These are phyloP conservation scores for Candida labiduridarum DNA, from an alignment of 1,139 yeast species.

Conservation along the genomic window DNA sequence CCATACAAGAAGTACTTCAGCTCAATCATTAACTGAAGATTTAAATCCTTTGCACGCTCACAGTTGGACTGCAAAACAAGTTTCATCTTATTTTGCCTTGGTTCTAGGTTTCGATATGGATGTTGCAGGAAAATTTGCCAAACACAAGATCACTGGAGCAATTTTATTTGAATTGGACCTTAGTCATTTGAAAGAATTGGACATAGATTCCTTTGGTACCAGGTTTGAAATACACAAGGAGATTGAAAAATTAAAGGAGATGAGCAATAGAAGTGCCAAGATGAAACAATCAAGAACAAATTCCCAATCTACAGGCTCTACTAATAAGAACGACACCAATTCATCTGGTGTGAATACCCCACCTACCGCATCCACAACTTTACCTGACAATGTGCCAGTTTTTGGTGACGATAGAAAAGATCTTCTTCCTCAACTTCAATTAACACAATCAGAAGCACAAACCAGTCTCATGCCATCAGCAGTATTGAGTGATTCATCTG, in stretches of 20 bases:
- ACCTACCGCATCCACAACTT: slow-evolving; percentile 16
- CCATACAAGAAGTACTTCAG: slow-evolving; percentile 11
- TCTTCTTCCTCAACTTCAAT: not conserved
- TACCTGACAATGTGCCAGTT: slow-evolving; percentile 6
- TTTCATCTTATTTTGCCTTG: slow-evolving; percentile 68
- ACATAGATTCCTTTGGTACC: slow-evolving; percentile 91
- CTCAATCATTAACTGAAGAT: slow-evolving; percentile 30
- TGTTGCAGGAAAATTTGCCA: slow-evolving; percentile 75
- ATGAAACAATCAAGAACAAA: slow-evolving; percentile 14
- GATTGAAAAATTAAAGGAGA: slow-evolving; percentile 66
- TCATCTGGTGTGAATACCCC: slow-evolving; percentile 12
- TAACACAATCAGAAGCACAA: slow-evolving; percentile 3
- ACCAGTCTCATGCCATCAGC: slow-evolving; percentile 20
- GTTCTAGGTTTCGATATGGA: slow-evolving; percentile 72
- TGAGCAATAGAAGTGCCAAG: slow-evolving; percentile 15
- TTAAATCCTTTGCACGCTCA: slow-evolving; percentile 53
- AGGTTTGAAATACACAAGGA: slow-evolving; percentile 90
- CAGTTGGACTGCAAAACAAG: slow-evolving; percentile 88
- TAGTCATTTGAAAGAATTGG: slow-evolving; percentile 85
- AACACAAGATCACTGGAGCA: slow-evolving; percentile 87
- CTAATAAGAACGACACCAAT: slow-evolving; percentile 11
- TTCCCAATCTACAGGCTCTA: slow-evolving; percentile 12
- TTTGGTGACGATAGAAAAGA: slow-evolving; percentile 10
- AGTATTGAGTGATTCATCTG: slow-evolving; percentile 5
- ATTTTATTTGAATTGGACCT: slow-evolving; percentile 85